Evolutionary conservation across 2,329 filamentous ascomycete genomes (phyloP).

Genomic region (Colletotrichum tabaci): DNA sequence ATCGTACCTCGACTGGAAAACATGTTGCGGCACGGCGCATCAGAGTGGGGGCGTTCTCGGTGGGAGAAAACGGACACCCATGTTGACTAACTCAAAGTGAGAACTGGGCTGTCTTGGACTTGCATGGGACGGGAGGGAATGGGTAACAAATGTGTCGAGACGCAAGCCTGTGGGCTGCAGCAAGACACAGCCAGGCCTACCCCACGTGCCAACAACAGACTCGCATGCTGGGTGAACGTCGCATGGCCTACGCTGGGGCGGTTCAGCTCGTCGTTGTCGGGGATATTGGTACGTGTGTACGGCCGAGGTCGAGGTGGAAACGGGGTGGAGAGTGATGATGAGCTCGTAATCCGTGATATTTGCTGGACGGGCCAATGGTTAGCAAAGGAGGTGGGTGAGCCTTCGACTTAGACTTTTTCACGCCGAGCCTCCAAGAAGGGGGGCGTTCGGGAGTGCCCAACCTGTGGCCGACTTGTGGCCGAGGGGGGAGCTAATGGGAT

Average conservation of each 20-base stretch:
- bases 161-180: neutral
- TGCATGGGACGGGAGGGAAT: slow-evolving; percentile 17
- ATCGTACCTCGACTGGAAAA: neutral
- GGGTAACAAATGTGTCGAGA: slow-evolving; percentile 9
- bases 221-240: slow-evolving; percentile 3
- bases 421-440: neutral
- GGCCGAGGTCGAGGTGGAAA: neutral
- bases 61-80: slow-evolving; percentile 17
- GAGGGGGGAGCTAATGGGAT: neutral
- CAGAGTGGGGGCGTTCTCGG: slow-evolving; percentile 20
- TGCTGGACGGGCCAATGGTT: neutral
- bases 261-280: slow-evolving; percentile 3
- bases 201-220: slow-evolving; percentile 25
- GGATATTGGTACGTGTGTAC: neutral
- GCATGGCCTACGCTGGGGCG: neutral
- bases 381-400: no score
- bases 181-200: neutral
- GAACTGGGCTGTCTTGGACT: slow-evolving; percentile 5
- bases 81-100: slow-evolving; percentile 8
- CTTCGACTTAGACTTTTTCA: neutral
- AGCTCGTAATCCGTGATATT: neutral
- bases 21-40: neutral
- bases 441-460: neutral
- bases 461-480: no score
- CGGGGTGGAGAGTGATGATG: neutral